phyloP scores from a whole-genome alignment of 2,329 filamentous ascomycete genomes.

The Blastomyces gilchristii region DNA sequence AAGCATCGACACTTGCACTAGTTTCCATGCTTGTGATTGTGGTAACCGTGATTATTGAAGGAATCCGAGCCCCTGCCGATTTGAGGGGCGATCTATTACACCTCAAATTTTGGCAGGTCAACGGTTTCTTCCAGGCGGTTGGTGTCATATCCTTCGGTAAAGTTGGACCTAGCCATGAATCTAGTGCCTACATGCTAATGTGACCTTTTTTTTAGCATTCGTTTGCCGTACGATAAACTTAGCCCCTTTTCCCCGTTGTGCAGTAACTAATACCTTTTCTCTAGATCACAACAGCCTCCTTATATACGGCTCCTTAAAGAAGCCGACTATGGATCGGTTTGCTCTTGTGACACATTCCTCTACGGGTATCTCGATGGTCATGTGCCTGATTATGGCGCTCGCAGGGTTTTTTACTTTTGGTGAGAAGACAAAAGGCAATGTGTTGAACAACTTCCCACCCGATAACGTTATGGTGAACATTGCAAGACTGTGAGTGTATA shows the following conservation, averaged over 20 bases:
- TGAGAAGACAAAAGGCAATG: constrained; percentile 82
- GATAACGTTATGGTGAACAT: constrained; percentile 92
- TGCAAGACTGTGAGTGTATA: constrained; percentile 56
- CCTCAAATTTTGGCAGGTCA: constrained; percentile 61
- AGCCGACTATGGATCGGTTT: constrained; percentile 92
- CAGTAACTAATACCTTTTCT: constrained; percentile 15
- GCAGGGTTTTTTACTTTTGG: constrained; percentile 89
- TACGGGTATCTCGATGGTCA: constrained; percentile 79
- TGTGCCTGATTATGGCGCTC: constrained; percentile 79
- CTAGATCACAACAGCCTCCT: constrained; percentile 86
- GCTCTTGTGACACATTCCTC: constrained; percentile 87
- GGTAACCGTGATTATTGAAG: constrained; percentile 75
- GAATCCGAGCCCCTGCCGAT: constrained; percentile 60
- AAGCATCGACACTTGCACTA: constrained; percentile 86
- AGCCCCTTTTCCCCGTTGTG: neutral
- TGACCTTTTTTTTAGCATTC: constrained; percentile 40
- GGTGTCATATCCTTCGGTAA: constrained; percentile 95
- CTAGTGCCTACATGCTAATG: constrained; percentile 23
- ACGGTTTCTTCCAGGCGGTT: constrained; percentile 87
- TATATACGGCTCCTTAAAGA: constrained; percentile 91
- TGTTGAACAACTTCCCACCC: constrained; percentile 91
- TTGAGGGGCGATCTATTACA: constrained; percentile 60
- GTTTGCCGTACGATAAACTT: constrained; percentile 47
- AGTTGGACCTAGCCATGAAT: constrained; percentile 19
- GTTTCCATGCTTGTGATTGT: constrained; percentile 90